A percentile compares a stretch with the other conserved stretches of the same genome.
These are phyloP conservation scores for Tricholomella constricta DNA, from an alignment of 768 basidiomycete genomes.

Conservation along the genomic window DNA sequence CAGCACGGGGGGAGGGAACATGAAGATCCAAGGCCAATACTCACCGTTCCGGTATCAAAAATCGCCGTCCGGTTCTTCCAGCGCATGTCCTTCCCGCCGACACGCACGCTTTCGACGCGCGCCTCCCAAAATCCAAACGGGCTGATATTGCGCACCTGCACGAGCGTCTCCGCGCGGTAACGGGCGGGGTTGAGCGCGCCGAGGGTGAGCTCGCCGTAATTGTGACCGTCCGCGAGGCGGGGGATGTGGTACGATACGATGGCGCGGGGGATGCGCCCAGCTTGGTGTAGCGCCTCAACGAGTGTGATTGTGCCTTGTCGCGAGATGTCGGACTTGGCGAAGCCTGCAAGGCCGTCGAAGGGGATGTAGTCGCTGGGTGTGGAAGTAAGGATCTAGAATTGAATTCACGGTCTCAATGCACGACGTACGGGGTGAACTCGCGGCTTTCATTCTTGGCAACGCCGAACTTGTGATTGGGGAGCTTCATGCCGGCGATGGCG, in stretches of 20 bases:
- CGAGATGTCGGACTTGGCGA: conserved; percentile 46
- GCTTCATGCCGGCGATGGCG: conserved; percentile 54
- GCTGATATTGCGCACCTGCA: conserved; percentile 53
- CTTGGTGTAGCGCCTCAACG: conserved; percentile 52
- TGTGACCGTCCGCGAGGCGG: conserved; percentile 50
- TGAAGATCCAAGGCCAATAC: no score
- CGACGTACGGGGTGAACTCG: conserved; percentile 49
- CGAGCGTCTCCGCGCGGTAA: conserved; percentile 48
- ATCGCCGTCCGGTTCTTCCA: conserved; percentile 57
- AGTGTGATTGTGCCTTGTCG: conserved; percentile 55
- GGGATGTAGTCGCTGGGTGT: conserved; percentile 34
- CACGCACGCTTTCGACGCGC: conserved; percentile 45
- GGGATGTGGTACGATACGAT: conserved; percentile 73
- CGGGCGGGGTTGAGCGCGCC: conserved; percentile 60
- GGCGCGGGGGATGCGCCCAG: conserved; percentile 49
- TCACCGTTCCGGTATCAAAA: conserved; percentile 42
- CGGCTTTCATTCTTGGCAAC: conserved; percentile 53
- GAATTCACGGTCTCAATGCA: no score
- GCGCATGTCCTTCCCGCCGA: conserved; percentile 46
- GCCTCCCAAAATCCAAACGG: conserved; percentile 53
- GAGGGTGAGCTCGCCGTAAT: conserved; percentile 64
- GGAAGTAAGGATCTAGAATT: no score
- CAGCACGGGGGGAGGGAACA: background rate
- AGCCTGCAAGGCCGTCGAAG: conserved; percentile 63
- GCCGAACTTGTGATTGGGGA: conserved; percentile 61